Evolutionary conservation across 2,329 filamentous ascomycete species (phyloP), one percentile per base, ranked within the genome.

Genomic region (Hymenoscyphus scutula): DNA sequence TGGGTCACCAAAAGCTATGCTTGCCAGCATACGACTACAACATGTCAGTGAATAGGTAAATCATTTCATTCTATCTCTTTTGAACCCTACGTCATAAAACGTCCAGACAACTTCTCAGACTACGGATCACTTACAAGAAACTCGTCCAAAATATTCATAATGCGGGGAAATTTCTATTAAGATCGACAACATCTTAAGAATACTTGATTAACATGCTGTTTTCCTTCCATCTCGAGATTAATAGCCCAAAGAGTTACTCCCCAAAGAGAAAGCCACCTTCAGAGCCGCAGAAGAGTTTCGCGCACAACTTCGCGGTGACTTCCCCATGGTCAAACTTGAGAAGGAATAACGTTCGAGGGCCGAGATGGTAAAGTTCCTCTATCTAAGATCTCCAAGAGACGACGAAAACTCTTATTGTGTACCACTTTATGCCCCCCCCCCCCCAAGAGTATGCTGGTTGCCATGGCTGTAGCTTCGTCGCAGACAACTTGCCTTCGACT

Each of bases 351-450:
- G 6, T 37, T 62, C 60, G 41, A 29, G 15, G 72, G 72, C 0
- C 70, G 74, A 15, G 60, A 68, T 3, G 68, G 70, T 41, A 69
- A 69, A 13, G 53, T 69, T 29, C 69, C 66, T 1, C 67, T 78
- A 23, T 7, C 48, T 1, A 73, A 75, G 2, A 71, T 78, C 53
- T 78, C 77, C 58, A 68, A 68, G 5, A 70, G 68, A 58, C 72
- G 72, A 30, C 70, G 74, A 30, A 74, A 77, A 60, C 72, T 79
- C 62, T n/a, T n/a, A 72, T 78, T 53, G 63, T 81, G 38, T 80
- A 80, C 66, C 78, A 81, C 69, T 80, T 80, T 73, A 81, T 81
- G 79, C 78, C 80, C 61, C 69, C 65, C 0, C 76, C 77, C 1
- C 65, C 70, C 2, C n/a, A n/a, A n/a, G 67, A 73, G 1, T 70